Conservation (phyloP, 208 protist genomes). For the Wallacemonas sp. region DNA sequence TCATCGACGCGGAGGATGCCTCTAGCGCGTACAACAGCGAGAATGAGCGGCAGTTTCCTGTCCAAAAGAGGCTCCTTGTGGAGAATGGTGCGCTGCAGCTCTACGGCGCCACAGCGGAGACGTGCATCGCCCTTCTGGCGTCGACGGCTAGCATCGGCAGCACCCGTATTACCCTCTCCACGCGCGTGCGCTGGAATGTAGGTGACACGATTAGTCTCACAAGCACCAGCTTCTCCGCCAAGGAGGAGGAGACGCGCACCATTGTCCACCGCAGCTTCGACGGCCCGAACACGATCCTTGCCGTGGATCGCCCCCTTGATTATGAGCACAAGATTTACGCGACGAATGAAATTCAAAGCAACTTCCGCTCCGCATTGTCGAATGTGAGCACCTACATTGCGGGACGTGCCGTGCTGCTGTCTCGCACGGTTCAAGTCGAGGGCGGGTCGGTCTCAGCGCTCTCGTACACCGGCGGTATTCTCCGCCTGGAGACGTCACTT, state of each 20-base stretch:
- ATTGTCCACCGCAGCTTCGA: conserved; percentile 22
- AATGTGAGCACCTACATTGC: neutral
- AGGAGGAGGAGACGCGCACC: conserved; percentile 36
- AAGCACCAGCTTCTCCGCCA: conserved; percentile 19
- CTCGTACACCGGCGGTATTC: conserved; percentile 26
- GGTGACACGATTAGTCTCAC: conserved; percentile 56
- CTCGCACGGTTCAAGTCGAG: conserved; percentile 53
- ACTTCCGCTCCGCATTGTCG: neutral
- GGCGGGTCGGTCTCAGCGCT: conserved; percentile 35
- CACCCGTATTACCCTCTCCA: conserved; percentile 21
- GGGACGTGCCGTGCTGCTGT: conserved; percentile 47
- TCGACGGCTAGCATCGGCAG: conserved; percentile 22
- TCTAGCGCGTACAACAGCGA: conserved; percentile 15
- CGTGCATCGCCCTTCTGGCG: conserved; percentile 8
- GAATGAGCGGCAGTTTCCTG: conserved; percentile 18
- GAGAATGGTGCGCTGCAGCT: conserved; percentile 36
- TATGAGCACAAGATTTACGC: conserved; percentile 33
- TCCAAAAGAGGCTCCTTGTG: conserved; percentile 31
- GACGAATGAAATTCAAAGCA: neutral
- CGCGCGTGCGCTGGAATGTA: conserved; percentile 44
- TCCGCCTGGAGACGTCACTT: neutral
- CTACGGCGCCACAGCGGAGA: conserved; percentile 20
- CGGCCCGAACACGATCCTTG: conserved; percentile 25
- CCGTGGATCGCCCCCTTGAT: conserved; percentile 27
- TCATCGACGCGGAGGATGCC: conserved; percentile 18